These are phyloP conservation scores for Dioscorea cayenensis DNA, from an alignment of 116 monocot genomes.

Conservation along the genomic window DNA sequence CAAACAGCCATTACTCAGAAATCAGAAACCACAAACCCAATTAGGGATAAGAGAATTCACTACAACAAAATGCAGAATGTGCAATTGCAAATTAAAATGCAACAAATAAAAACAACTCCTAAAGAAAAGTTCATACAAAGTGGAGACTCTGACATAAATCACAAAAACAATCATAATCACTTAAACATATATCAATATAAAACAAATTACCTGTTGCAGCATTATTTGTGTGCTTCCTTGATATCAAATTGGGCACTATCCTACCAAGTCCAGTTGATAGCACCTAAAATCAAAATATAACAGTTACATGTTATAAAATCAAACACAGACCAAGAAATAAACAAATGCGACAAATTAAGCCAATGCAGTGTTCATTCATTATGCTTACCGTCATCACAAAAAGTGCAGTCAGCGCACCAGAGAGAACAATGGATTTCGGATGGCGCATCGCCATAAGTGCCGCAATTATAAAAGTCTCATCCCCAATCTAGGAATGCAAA, in stretches of 20 bases:
- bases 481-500: conserved; percentile 61
- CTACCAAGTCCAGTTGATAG: conserved; percentile 93
- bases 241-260: conserved; percentile 94
- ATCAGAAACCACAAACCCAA: no score
- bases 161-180: neutral
- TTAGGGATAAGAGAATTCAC: no score
- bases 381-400: conserved; percentile 86
- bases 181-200: neutral
- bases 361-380: neutral
- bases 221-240: conserved; percentile 93
- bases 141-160: no score
- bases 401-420: conserved; percentile 85
- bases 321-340: neutral
- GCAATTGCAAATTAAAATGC: no score
- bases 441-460: conserved; percentile 99
- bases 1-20: no score
- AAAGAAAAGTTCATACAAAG: no score
- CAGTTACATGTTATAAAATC: neutral
- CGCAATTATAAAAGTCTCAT: conserved; percentile 97
- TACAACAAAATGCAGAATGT: no score
- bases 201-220: conserved; percentile 74
- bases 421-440: conserved; percentile 87
- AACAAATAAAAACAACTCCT: no score
- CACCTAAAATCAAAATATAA: conserved; percentile 31
- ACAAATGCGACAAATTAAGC: neutral